These are phyloP conservation scores for Tylopilus microsporus DNA, from an alignment of 1,284 basidiomycete species.

Conservation along the genomic window DNA sequence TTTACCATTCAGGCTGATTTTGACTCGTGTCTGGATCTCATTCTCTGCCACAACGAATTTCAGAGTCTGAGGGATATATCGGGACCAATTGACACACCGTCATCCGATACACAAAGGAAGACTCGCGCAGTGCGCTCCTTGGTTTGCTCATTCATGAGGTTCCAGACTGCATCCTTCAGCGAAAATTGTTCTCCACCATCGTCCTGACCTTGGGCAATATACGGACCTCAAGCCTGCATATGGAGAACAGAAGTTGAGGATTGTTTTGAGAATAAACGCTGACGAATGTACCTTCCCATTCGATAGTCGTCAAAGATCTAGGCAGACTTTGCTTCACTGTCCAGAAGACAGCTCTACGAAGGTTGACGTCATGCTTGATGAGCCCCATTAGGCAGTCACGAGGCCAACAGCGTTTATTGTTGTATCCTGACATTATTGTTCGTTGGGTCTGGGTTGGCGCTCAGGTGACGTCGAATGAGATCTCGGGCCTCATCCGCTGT, in stretches of 20 bases:
- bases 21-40: conserved; percentile 99
- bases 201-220: conserved; percentile 95
- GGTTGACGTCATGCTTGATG: conserved; percentile 99
- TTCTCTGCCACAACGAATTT: conserved; percentile 66
- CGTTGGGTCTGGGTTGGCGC: conserved; percentile 95
- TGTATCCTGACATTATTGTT: conserved; percentile 99
- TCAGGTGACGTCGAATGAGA: conserved; percentile 95
- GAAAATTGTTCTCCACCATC: conserved; percentile 93
- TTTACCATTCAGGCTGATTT: conserved; percentile 97
- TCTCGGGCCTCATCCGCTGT: conserved; percentile 97
- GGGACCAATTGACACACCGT: conserved; percentile 45
- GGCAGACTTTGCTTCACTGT: conserved; percentile 98
- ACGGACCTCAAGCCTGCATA: conserved; percentile 97
- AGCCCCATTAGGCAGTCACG: conserved; percentile 98
- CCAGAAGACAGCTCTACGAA: conserved; percentile 98
- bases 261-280: conserved; percentile 98
- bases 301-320: conserved; percentile 94
- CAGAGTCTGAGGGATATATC: conserved; percentile 14
- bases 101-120: conserved; percentile 95
- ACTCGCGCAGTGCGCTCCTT: conserved; percentile 98
- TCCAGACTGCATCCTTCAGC: conserved; percentile 96
- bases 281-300: conserved; percentile 97
- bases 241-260: conserved; percentile 95
- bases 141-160: conserved; percentile 90
- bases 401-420: conserved; percentile 99